These are phyloP conservation scores for Candida silvicultrix DNA, from an alignment of 805 yeast species.

Conservation along the genomic window DNA sequence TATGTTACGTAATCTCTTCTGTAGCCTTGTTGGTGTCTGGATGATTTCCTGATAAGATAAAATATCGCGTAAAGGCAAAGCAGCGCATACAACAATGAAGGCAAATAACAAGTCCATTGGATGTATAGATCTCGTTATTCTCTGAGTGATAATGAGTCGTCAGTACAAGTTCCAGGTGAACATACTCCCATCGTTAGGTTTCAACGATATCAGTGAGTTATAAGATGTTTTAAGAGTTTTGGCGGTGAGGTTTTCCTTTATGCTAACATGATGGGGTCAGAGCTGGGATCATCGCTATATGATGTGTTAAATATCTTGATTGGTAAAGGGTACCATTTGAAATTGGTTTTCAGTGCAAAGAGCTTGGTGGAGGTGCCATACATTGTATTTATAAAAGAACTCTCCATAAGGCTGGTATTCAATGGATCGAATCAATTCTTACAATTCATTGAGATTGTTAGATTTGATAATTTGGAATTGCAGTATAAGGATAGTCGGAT, in stretches of 20 bases:
- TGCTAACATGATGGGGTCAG: neutral
- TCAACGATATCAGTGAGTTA: neutral
- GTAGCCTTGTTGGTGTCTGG: too few species aligned
- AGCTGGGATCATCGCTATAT: neutral
- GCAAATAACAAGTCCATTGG: too few species aligned
- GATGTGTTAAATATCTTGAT: neutral
- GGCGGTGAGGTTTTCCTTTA: too few species aligned
- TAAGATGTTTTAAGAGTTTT: too few species aligned
- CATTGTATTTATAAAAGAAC: slow-evolving; percentile 3
- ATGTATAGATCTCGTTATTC: too few species aligned
- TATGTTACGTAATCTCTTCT: too few species aligned
- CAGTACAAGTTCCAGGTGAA: neutral
- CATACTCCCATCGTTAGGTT: neutral
- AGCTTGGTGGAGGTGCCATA: slow-evolving; percentile 5
- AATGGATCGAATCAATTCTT: slow-evolving; percentile 22
- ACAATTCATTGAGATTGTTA: slow-evolving; percentile 25
- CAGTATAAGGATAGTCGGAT: slow-evolving; percentile 25
- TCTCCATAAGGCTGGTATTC: slow-evolving; percentile 21
- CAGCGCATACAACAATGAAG: too few species aligned
- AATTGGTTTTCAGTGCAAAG: neutral
- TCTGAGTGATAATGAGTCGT: neutral
- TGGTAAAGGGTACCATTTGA: neutral
- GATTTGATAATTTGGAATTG: slow-evolving; percentile 20
- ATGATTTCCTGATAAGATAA: too few species aligned
- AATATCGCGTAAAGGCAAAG: too few species aligned